Base-by-base conservation (phyloP, 129 eudicot species). In the Pittosporum tobira region DNA sequence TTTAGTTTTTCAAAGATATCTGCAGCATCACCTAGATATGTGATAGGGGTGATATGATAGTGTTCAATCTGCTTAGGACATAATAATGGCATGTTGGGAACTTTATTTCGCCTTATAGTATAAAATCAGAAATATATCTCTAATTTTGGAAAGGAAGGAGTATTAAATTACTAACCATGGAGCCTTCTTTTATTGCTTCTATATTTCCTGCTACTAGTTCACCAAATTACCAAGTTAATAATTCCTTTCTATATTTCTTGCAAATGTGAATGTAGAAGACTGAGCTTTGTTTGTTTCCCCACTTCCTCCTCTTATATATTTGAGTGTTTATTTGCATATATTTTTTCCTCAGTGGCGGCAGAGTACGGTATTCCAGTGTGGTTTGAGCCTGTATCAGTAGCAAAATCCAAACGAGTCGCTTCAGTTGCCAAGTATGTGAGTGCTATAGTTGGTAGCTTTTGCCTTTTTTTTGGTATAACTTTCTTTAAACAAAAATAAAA, bases 301-400 rank as follows among this genome's bases (percentile, higher is more conserved):
- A 18, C 8, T 13, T 48, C n/a, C 26, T 22, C 7, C 4, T 57
- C 20, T 6, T 1, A n/a, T 46, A 14, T 1, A 26, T 24, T 22
- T 13, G 4, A 15, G 16, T n/a, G 18, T 19, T 42, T 31, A 43
- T 48, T 5, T 16, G n/a, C 11, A 45, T 27, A 52, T 36, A 14
- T 10, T 25, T 48, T 61, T 21, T 66, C 31, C 70, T 55, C 93
- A 93, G 99, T 79, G 78, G 85, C 96, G 6, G 84, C 88, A 51
- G 82, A 87, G 56, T 75, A 70, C 62, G 68, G 62, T 56, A 78
- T 87, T 59, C 88, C 94, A n/a, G 81, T 93, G 66, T 93, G 99
- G 99, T 93, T 93, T 77, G 99, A 93, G 84, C 99, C 99, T 14
- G 99, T 93, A 47, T 93, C 99, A 46, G 96, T 93, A 23, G 68